Base-by-base conservation (phyloP, 495 filamentous ascomycete species). In the Niebla homalea region DNA sequence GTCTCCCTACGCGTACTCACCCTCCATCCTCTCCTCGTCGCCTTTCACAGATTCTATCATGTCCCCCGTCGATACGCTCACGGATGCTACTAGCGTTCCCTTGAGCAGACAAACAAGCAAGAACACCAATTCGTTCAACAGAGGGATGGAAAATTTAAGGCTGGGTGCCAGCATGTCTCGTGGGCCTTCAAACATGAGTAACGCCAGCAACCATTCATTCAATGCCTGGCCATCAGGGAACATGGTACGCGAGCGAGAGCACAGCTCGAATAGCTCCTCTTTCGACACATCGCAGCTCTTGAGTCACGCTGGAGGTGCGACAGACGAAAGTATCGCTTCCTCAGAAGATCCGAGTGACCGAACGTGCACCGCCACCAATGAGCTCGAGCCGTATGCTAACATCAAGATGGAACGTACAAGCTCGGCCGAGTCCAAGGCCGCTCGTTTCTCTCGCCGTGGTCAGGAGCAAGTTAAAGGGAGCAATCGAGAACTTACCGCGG, bases 31-130 rank as follows among this genome's bases (percentile, higher is more conserved):
- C 5, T 48, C 45, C 10, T 29, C 22, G 16, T 57, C 54, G 0
- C 42, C 44, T 15, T 57, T 50, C 6, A 44, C 57, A 10, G 45
- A 51, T 3, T 43, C 54, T 21, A 22, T 42, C 11, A 57, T 26
- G 5, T 55, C 54, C 10, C 43, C 18, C 2, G 19, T 36, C 25
- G 52, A 54, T 36, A 10, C 20, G n/a, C 40, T 50, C n/a, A 52
- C 57, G 8, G 38, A 48, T 21, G 22, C 42, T 14, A 59, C 50
- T n/a, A 57, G 57, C 42, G 41, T 46, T 23, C 46, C 40, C 22
- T 74, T 76, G 72, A 72, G 63, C 25, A 64, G 72, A 46, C 36
- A 51, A 47, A 70, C 65, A 49, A 64, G 60, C 15, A 72, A 65
- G 7, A 65, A 67, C 40, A 70, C 70, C 43, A 55, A n/a, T 19